Evolutionary conservation across 441 rosid genomes (phyloP), one percentile per base, ranked within the genome.

Genomic region (Metrosideros polymorpha): DNA sequence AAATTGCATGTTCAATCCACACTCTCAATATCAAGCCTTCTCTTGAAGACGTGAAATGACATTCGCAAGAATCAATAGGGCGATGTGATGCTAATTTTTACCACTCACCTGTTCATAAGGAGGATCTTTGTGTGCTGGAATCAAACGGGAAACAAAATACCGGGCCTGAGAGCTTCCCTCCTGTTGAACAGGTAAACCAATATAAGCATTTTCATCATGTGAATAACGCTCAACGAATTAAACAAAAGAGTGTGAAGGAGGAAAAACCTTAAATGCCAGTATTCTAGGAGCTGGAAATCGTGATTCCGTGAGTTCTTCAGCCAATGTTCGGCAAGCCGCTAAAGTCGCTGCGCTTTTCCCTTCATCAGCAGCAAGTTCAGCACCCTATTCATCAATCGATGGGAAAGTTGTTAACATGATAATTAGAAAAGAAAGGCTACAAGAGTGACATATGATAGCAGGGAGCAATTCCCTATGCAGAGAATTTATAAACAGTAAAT

Each of bases 71-170:
- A 71, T 71, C 22, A 39, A 22, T 27, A 66, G 56, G 83, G 45
- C 25, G 27, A 17, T 77, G 39, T 24, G 35, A 39, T 49, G 29
- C 32, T 77, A 17, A 6, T 14, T 1, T 85, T 83, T 51, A 66
- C 50, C n/a, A 75, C 87, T 92, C 82, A 96, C 98, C 97, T 96
- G 99, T 85, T 96, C 98, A 83, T 98, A 98, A 66, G 99, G 98
- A 88, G 98, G 98, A 90, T 98, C 99, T 92, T 95, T 96, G 92
- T 96, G 98, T 56, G 98, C 99, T 29, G 99, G 98, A 88, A 98
- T 98, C 90, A 96, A 90, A 88, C 98, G 93, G 82, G 98, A 93
- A 86, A 95, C 95, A 90, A 98, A 98, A 88, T 94, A 98, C 63
- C 99, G 91, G 35, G 99, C 98, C 91, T 91, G 99, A 56, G 99